Evolutionary conservation across 805 yeast species (phyloP).

Genomic region (Metschnikowia kofuensis): DNA sequence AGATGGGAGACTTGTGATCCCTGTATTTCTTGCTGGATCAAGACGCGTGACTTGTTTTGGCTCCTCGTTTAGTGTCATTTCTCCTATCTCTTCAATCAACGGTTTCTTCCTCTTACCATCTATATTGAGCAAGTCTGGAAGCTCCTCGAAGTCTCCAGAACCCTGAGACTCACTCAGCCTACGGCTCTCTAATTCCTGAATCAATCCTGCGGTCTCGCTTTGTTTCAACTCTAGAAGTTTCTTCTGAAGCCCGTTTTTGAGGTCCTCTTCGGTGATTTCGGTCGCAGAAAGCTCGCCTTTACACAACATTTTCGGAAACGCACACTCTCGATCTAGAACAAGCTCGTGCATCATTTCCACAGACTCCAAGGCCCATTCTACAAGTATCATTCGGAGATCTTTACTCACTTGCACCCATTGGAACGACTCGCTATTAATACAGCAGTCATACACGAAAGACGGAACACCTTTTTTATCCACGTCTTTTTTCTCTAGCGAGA

Average conservation of each 20-base stretch:
- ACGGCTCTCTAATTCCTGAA: slow-evolving; percentile 34
- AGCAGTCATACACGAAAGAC: slow-evolving; percentile 75
- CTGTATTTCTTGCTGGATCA: neutral
- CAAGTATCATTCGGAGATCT: slow-evolving; percentile 61
- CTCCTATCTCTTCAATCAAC: slow-evolving; percentile 54
- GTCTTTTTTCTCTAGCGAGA: slow-evolving; percentile 55
- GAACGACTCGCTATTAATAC: slow-evolving; percentile 62
- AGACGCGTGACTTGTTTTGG: neutral
- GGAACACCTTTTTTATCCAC: slow-evolving; percentile 67
- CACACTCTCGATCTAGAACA: slow-evolving; percentile 58
- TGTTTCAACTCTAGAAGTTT: slow-evolving; percentile 33
- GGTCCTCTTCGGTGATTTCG: slow-evolving; percentile 43
- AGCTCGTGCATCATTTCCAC: slow-evolving; percentile 54
- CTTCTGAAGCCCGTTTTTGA: slow-evolving; percentile 37
- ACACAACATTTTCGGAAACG: slow-evolving; percentile 66
- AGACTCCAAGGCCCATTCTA: slow-evolving; percentile 83
- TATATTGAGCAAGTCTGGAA: slow-evolving; percentile 32
- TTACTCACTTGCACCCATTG: slow-evolving; percentile 56
- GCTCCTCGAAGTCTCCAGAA: slow-evolving; percentile 15
- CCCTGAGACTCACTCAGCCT: slow-evolving; percentile 8
- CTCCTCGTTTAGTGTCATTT: slow-evolving; percentile 17
- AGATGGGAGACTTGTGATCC: neutral
- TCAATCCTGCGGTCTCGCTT: slow-evolving; percentile 41
- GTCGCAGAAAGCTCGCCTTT: slow-evolving; percentile 61
- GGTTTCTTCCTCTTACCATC: slow-evolving; percentile 31